Percentiles rank a stretch among this genome's conserved stretches.
phyloP scores from a whole-genome alignment of 768 basidiomycete species.

The Rhizopogon vesiculosus region DNA sequence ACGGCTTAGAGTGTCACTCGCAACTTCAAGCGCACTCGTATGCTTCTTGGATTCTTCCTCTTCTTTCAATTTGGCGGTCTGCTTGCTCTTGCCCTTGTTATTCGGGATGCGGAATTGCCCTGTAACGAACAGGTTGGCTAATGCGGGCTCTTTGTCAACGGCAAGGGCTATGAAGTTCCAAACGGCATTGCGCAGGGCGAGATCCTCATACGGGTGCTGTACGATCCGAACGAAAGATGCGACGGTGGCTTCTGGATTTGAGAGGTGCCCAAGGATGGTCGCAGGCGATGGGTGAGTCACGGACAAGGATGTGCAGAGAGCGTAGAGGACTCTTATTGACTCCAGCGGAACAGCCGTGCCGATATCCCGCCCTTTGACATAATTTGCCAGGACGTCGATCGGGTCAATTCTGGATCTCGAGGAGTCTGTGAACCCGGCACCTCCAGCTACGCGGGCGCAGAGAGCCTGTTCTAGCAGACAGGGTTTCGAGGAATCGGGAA shows the following conservation, averaged over 20 bases:
- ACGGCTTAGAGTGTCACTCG: constrained; percentile 55
- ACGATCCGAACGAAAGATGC: constrained; percentile 65
- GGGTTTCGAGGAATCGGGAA: constrained; percentile 36
- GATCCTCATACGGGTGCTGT: constrained; percentile 77
- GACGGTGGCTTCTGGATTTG: constrained; percentile 70
- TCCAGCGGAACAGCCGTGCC: constrained; percentile 59
- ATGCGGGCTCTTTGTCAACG: constrained; percentile 82
- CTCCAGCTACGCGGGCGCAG: constrained; percentile 55
- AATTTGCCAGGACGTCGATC: constrained; percentile 67
- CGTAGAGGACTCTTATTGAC: constrained; percentile 49
- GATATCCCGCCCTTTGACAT: constrained; percentile 61
- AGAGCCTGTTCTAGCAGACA: constrained; percentile 76
- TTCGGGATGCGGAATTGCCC: constrained; percentile 59
- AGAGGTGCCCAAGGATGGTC: constrained; percentile 74
- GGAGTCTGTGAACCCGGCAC: constrained; percentile 39
- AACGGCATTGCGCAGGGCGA: constrained; percentile 62
- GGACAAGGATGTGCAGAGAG: constrained; percentile 53
- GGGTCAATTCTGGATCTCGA: constrained; percentile 55
- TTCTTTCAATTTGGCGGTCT: constrained; percentile 19
- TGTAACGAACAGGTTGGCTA: constrained; percentile 73
- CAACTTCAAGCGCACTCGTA: constrained; percentile 62
- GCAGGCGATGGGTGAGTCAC: constrained; percentile 55
- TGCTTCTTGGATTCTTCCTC: constrained; percentile 27
- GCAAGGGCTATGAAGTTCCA: constrained; percentile 84
- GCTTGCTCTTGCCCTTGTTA: constrained; percentile 34